Evolutionary conservation across 495 filamentous ascomycete species (phyloP).

Genomic region (Penicillium chermesinum): DNA sequence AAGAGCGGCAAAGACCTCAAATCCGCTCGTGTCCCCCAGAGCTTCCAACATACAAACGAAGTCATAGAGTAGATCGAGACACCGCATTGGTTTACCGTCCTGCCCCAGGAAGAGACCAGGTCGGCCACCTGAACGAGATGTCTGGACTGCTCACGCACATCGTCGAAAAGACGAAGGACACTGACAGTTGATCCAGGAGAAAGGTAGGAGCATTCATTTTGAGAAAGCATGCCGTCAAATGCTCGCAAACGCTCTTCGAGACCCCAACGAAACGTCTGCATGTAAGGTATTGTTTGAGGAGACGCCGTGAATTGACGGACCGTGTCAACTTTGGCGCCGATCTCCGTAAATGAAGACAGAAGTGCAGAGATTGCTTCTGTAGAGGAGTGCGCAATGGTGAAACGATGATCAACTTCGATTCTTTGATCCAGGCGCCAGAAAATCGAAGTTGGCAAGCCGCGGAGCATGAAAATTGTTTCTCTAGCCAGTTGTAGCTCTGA

Average conservation of each 20-base stretch:
- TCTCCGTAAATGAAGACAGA: slow-evolving; percentile 36
- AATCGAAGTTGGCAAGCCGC: slow-evolving; percentile 69
- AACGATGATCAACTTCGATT: slow-evolving; percentile 33
- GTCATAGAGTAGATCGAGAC: slow-evolving; percentile 72
- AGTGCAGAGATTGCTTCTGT: slow-evolving; percentile 33
- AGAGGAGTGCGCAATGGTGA: slow-evolving; percentile 37
- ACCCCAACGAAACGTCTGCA: slow-evolving; percentile 53
- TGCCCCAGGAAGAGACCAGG: slow-evolving; percentile 31
- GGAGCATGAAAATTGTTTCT: slow-evolving; percentile 80
- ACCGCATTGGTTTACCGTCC: slow-evolving; percentile 43
- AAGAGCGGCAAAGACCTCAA: slow-evolving; percentile 54
- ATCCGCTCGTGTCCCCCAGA: slow-evolving; percentile 55
- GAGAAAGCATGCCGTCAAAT: slow-evolving; percentile 43
- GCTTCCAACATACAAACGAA: slow-evolving; percentile 63
- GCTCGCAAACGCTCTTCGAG: slow-evolving; percentile 35
- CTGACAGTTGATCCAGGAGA: slow-evolving; percentile 33
- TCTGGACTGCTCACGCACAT: slow-evolving; percentile 48
- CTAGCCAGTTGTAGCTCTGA: slow-evolving; percentile 71
- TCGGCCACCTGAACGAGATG: slow-evolving; percentile 52
- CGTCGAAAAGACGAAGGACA: slow-evolving; percentile 57
- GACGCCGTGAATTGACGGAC: slow-evolving; percentile 42
- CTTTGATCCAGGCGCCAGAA: slow-evolving; percentile 47
- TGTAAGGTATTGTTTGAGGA: slow-evolving; percentile 38
- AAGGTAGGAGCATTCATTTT: slow-evolving; percentile 40
- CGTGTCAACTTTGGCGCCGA: slow-evolving; percentile 41